Conservation (phyloP, 805 yeast genomes). For the Suhomyces sp. region DNA sequence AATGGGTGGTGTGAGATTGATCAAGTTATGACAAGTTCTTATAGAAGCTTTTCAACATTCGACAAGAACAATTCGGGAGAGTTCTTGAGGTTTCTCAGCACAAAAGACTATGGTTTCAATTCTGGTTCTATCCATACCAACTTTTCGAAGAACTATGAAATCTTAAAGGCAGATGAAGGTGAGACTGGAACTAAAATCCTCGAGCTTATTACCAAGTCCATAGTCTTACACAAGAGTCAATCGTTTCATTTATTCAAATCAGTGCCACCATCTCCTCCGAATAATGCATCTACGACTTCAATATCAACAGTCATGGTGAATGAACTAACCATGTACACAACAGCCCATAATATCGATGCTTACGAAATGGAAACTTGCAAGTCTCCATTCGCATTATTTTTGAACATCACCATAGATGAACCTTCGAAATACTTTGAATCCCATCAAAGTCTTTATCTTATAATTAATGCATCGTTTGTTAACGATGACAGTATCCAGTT, state of each 20-base stretch:
- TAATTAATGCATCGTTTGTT: conserved; percentile 40
- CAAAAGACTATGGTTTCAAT: conserved; percentile 26
- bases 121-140: conserved; percentile 18
- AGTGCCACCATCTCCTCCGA: conserved; percentile 1
- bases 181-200: conserved; percentile 41
- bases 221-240: conserved; percentile 70
- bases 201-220: conserved; percentile 64
- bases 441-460: conserved; percentile 39
- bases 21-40: conserved; percentile 51
- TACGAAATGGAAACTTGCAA: conserved; percentile 56
- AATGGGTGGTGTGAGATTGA: conserved; percentile 64
- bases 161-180: conserved; percentile 9
- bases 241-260: conserved; percentile 83
- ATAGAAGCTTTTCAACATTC: conserved; percentile 26
- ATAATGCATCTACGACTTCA: not conserved
- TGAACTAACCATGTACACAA: conserved; percentile 48
- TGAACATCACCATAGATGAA: conserved; percentile 53
- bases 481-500: conserved; percentile 14
- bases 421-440: conserved; percentile 19
- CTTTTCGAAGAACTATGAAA: conserved; percentile 28
- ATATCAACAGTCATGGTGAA: not conserved
- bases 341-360: conserved; percentile 63
- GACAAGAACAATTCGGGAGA: conserved; percentile 13
- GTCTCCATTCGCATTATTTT: conserved; percentile 63
- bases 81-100: conserved; percentile 27